phyloP scores from a whole-genome alignment of 345 rosid species.

The Viola odorata region DNA sequence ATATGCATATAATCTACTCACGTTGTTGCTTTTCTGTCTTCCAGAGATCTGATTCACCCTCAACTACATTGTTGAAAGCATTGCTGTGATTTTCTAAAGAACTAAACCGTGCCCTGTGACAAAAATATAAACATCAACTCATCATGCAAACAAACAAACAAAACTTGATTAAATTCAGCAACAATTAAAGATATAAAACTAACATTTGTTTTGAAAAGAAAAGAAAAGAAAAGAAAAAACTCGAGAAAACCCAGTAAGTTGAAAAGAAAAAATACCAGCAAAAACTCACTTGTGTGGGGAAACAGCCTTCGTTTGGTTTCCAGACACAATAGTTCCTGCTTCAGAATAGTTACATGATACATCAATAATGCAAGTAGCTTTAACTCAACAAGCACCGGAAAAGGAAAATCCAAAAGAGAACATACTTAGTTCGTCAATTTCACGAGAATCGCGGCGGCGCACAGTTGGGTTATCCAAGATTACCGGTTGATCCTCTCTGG shows the following conservation, averaged over 20 bases:
- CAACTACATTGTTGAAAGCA: slow-evolving; percentile 17
- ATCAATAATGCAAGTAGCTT: neutral
- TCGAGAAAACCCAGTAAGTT: too few relatives aligned
- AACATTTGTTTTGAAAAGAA: too few relatives aligned
- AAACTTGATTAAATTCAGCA: too few relatives aligned
- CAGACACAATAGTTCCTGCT: slow-evolving; percentile 38
- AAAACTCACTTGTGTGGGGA: slow-evolving; percentile 38
- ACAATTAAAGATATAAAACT: too few relatives aligned
- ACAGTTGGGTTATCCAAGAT: slow-evolving; percentile 1
- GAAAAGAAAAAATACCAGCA: neutral
- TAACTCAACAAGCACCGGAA: slow-evolving; percentile 6
- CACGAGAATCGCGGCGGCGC: slow-evolving; percentile 19
- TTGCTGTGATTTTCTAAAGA: slow-evolving; percentile 21
- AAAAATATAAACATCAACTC: neutral
- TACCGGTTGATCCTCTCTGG: slow-evolving; percentile 12
- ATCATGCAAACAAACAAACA: slow-evolving; percentile 3
- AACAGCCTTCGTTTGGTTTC: slow-evolving; percentile 29
- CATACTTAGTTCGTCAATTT: slow-evolving; percentile 36
- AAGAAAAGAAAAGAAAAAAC: too few relatives aligned
- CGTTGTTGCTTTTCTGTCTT: slow-evolving; percentile 35
- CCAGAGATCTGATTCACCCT: slow-evolving; percentile 21
- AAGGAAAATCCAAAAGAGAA: slow-evolving; percentile 7
- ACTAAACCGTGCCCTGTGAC: slow-evolving; percentile 23
- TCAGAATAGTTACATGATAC: slow-evolving; percentile 16
- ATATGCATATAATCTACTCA: slow-evolving; percentile 24